These are phyloP conservation scores for Chalara sp. DNA, from an alignment of 2,329 filamentous ascomycete genomes.

Conservation along the genomic window DNA sequence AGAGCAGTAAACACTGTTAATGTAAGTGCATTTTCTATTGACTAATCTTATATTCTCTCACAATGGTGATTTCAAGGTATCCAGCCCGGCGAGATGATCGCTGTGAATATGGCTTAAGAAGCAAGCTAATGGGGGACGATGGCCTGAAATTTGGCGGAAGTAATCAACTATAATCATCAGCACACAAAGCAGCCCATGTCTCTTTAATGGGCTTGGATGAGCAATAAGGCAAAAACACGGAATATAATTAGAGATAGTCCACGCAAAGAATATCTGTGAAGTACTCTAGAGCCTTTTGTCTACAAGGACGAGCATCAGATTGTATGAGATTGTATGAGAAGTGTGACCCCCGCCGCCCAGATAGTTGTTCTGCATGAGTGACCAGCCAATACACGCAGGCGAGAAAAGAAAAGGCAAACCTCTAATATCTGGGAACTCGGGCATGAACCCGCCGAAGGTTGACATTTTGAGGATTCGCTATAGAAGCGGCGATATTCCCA, in stretches of 20 bases:
- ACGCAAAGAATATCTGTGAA: too few relatives aligned
- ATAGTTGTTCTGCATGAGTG: too few relatives aligned
- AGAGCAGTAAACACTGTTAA: slow-evolving; percentile 71
- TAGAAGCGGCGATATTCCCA: too few relatives aligned
- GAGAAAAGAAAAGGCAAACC: slow-evolving; percentile 34
- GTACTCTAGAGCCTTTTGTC: too few relatives aligned
- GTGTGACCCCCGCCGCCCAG: too few relatives aligned
- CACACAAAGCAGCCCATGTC: not conserved
- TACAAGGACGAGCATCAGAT: too few relatives aligned
- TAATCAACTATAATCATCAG: slow-evolving; percentile 58
- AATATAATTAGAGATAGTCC: too few relatives aligned
- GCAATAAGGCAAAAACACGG: too few relatives aligned
- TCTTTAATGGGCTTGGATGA: too few relatives aligned
- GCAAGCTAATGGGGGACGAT: slow-evolving; percentile 64
- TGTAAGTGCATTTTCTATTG: too few relatives aligned
- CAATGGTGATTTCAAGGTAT: slow-evolving; percentile 71
- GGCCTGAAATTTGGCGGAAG: slow-evolving; percentile 55
- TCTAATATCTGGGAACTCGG: slow-evolving; percentile 74
- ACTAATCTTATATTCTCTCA: slow-evolving; percentile 19
- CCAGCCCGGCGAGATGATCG: slow-evolving; percentile 78
- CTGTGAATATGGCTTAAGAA: slow-evolving; percentile 92
- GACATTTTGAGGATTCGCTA: slow-evolving; percentile 49
- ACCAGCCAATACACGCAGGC: too few relatives aligned
- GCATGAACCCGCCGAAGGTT: slow-evolving; percentile 65
- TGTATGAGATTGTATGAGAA: too few relatives aligned